Conservation (phyloP, 148 eudicot genomes). For the Rhododendron griersonianum region DNA sequence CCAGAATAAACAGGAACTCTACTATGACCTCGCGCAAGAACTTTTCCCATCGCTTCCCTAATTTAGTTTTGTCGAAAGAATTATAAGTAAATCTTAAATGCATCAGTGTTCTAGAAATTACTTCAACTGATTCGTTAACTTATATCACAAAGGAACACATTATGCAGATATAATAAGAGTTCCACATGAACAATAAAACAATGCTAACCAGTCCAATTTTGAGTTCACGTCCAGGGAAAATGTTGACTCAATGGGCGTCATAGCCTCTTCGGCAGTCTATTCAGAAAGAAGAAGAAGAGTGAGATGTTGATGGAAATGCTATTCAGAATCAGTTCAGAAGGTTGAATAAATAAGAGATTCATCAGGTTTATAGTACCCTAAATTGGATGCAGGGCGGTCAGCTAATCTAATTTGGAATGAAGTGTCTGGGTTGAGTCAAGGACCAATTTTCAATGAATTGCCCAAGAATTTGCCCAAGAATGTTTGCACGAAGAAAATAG, state of each 20-base stretch:
- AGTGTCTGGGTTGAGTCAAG: neutral
- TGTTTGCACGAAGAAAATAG: neutral
- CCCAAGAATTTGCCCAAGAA: neutral
- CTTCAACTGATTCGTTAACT: neutral
- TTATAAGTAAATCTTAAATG: neutral
- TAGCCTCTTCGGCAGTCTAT: constrained; percentile 98
- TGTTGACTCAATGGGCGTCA: constrained; percentile 98
- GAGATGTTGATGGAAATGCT: neutral
- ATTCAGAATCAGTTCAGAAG: neutral
- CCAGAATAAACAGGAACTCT: constrained; percentile 98
- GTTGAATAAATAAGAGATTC: neutral
- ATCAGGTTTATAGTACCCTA: neutral
- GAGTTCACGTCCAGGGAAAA: constrained; percentile 93
- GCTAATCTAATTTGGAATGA: neutral
- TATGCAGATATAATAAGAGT: constrained; percentile 3
- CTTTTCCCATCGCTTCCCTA: constrained; percentile 99
- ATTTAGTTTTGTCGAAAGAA: constrained; percentile 1
- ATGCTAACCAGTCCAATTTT: constrained; percentile 81
- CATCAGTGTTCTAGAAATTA: neutral
- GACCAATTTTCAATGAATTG: neutral
- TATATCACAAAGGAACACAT: neutral
- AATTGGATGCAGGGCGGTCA: neutral
- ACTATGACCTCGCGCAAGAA: constrained; percentile 96
- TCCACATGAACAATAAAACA: neutral
- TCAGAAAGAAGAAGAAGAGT: constrained; percentile 12